These are phyloP conservation scores for Pyrenophora graminea DNA, from an alignment of 2,329 filamentous ascomycete species.

Conservation along the genomic window DNA sequence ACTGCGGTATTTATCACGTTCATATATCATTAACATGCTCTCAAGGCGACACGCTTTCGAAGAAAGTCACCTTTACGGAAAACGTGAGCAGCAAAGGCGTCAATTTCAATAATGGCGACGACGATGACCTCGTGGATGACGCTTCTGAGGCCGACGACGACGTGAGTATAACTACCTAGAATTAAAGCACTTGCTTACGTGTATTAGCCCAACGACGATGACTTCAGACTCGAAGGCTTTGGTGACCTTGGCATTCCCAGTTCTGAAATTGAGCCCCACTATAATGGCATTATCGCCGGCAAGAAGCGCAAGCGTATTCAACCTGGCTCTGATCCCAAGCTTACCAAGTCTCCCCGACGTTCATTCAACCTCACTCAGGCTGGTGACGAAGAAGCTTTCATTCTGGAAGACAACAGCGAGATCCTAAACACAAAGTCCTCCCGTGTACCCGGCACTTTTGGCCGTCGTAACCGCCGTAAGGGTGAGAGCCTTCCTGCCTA, in stretches of 20 bases:
- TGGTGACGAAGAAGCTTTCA: slow-evolving; percentile 24
- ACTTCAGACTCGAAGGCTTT: slow-evolving; percentile 25
- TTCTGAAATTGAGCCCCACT: slow-evolving; percentile 11
- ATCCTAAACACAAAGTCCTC: slow-evolving; percentile 12
- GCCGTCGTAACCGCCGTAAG: slow-evolving; percentile 24
- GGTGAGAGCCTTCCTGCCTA: slow-evolving; percentile 47
- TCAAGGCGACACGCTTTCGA: slow-evolving; percentile 12
- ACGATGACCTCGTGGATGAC: slow-evolving; percentile 8
- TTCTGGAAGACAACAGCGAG: slow-evolving; percentile 25
- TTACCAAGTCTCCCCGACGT: slow-evolving; percentile 8
- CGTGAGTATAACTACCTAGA: slow-evolving; percentile 1
- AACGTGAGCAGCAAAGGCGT: slow-evolving; percentile 12
- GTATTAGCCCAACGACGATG: slow-evolving; percentile 16
- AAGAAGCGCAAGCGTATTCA: slow-evolving; percentile 25
- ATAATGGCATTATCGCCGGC: slow-evolving; percentile 9
- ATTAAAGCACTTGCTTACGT: slow-evolving; percentile 1
- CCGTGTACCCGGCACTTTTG: slow-evolving; percentile 29
- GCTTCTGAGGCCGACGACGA: slow-evolving; percentile 4
- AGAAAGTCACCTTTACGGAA: slow-evolving; percentile 9
- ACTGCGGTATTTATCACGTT: background rate
- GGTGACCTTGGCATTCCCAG: slow-evolving; percentile 11
- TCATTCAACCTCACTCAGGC: slow-evolving; percentile 15
- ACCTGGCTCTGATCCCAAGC: slow-evolving; percentile 8
- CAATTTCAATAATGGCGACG: slow-evolving; percentile 8
- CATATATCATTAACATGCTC: slow-evolving; percentile 3